These are phyloP conservation scores for Linanthus parryae DNA, from an alignment of 148 eudicot species.

Conservation along the genomic window DNA sequence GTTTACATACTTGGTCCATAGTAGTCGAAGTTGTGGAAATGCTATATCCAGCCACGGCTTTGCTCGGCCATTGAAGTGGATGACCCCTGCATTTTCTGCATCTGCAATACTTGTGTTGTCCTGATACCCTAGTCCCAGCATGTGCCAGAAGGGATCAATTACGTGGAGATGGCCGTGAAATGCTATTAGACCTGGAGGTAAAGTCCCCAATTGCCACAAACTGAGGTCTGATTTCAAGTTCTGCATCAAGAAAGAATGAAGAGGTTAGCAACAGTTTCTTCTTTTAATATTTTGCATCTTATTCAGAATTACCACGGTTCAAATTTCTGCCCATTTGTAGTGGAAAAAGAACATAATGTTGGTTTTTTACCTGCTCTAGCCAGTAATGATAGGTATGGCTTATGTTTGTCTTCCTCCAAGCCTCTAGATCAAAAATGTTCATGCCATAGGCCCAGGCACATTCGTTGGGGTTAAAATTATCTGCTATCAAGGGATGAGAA, in stretches of 20 bases:
- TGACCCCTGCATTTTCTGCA: slow-evolving; percentile 73
- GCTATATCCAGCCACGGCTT: slow-evolving; percentile 96
- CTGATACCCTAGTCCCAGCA: slow-evolving; percentile 93
- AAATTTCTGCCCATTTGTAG: background rate
- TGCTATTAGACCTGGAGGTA: slow-evolving; percentile 95
- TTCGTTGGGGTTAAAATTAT: slow-evolving; percentile 59
- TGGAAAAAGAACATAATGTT: background rate
- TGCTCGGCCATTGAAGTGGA: slow-evolving; percentile 88
- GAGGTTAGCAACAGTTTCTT: background rate
- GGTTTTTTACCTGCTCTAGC: slow-evolving; percentile 57
- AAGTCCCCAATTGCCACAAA: slow-evolving; percentile 93
- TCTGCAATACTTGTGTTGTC: slow-evolving; percentile 61
- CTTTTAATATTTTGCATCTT: background rate
- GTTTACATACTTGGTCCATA: slow-evolving; percentile 75
- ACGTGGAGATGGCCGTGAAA: slow-evolving; percentile 71
- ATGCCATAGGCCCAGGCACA: slow-evolving; percentile 99
- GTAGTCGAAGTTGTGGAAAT: slow-evolving; percentile 63
- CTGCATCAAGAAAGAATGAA: slow-evolving; percentile 28
- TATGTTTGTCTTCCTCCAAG: slow-evolving; percentile 82
- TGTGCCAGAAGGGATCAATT: slow-evolving; percentile 87
- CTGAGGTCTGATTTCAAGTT: slow-evolving; percentile 88
- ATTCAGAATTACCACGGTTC: background rate
- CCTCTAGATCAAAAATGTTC: slow-evolving; percentile 81
- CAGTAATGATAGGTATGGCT: slow-evolving; percentile 70
- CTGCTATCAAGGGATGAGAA: slow-evolving; percentile 73